Conservation (phyloP, 83 land plant genomes). For the Diphasiastrum complanatum region DNA sequence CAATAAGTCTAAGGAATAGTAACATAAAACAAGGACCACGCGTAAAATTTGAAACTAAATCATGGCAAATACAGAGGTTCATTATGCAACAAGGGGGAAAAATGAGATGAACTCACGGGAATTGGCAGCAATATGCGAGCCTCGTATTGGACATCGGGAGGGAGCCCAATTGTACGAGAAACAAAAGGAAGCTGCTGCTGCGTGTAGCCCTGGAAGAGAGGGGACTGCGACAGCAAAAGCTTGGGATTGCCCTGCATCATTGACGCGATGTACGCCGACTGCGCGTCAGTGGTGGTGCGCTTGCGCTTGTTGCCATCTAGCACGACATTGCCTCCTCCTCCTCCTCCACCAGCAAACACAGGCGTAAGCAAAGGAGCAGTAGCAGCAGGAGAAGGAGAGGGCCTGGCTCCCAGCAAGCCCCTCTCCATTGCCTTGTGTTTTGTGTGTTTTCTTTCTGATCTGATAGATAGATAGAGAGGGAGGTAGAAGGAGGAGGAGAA, state of each 20-base stretch:
- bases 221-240: conserved; percentile 23
- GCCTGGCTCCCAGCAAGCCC: conserved; percentile 25
- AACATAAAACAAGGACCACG: too few relatives aligned
- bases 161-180: not conserved
- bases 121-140: conserved; percentile 21
- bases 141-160: conserved; percentile 12
- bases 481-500: too few relatives aligned
- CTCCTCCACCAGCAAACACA: too few relatives aligned
- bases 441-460: too few relatives aligned
- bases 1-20: too few relatives aligned
- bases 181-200: conserved; percentile 27
- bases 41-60: not conserved
- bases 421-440: conserved; percentile 24
- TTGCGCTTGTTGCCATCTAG: conserved; percentile 26
- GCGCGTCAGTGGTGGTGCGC: conserved; percentile 11
- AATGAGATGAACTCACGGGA: conserved; percentile 13
- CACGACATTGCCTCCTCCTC: too few relatives aligned
- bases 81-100: not conserved
- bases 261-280: conserved; percentile 18
- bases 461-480: too few relatives aligned
- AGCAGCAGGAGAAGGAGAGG: not conserved
- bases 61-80: not conserved
- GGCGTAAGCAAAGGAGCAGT: too few relatives aligned
- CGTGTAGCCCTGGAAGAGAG: conserved; percentile 21
- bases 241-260: conserved; percentile 33